Conservation (phyloP, 768 basidiomycete genomes). For the Nidularia pulvinata region DNA sequence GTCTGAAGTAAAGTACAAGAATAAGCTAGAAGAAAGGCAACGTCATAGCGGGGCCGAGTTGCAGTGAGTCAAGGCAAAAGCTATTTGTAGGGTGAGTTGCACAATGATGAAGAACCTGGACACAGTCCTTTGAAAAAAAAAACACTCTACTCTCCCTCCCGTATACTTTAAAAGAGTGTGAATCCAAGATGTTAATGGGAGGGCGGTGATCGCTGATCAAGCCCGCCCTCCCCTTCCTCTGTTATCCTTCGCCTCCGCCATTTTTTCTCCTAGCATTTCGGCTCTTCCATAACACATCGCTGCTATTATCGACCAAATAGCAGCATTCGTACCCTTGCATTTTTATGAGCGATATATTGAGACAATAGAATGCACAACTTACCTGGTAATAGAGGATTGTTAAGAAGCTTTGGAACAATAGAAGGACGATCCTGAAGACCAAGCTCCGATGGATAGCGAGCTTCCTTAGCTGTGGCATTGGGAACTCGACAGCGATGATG, state of each 20-base stretch:
- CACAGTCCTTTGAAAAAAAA: slow-evolving; percentile 17
- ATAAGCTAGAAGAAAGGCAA: not conserved
- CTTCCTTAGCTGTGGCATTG: slow-evolving; percentile 56
- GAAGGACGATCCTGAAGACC: slow-evolving; percentile 56
- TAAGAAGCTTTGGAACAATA: slow-evolving; percentile 63
- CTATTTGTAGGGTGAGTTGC: not conserved
- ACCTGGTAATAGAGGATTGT: slow-evolving; percentile 80
- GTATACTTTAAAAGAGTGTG: not conserved
- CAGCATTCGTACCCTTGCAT: slow-evolving; percentile 82
- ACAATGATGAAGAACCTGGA: slow-evolving; percentile 17
- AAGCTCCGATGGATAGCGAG: slow-evolving; percentile 67
- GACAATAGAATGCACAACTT: slow-evolving; percentile 8
- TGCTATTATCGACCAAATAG: slow-evolving; percentile 79
- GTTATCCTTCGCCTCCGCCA: slow-evolving; percentile 65
- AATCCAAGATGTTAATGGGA: not conserved
- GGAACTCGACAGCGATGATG: slow-evolving; percentile 72
- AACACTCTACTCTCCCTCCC: slow-evolving; percentile 9
- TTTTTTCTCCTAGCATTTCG: slow-evolving; percentile 63
- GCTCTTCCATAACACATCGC: slow-evolving; percentile 68
- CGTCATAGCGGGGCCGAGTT: not conserved
- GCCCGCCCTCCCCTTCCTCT: slow-evolving; percentile 57
- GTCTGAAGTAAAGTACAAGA: not conserved
- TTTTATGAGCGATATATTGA: not conserved
- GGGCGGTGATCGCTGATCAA: slow-evolving; percentile 23
- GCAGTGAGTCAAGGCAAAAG: not conserved